These are phyloP conservation scores for Annulohypoxylon bovei DNA, from an alignment of 495 filamentous ascomycete genomes.

Conservation along the genomic window DNA sequence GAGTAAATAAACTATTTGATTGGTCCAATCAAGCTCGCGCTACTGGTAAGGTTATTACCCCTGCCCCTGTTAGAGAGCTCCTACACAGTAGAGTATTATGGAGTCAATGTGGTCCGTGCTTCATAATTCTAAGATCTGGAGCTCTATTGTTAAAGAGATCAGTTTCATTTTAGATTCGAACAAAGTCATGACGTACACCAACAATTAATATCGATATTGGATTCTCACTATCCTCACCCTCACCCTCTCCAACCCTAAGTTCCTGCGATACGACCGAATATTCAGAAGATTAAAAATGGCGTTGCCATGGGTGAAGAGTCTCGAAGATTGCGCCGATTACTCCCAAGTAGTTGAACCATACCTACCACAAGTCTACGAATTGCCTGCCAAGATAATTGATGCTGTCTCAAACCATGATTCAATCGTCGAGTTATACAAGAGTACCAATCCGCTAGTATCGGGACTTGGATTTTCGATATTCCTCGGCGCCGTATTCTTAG, in stretches of 20 bases:
- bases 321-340: conserved; percentile 79
- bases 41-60: background rate
- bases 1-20: conserved; percentile 7
- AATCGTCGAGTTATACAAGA: conserved; percentile 74
- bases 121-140: background rate
- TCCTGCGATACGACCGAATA: background rate
- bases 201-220: conserved; percentile 11
- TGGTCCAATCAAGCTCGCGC: conserved; percentile 9
- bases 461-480: conserved; percentile 77
- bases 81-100: background rate
- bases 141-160: background rate
- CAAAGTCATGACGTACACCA: conserved; percentile 35
- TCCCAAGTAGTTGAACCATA: conserved; percentile 76
- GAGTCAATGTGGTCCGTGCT: conserved; percentile 20
- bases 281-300: conserved; percentile 58
- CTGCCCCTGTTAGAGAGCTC: background rate
- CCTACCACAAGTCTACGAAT: conserved; percentile 77
- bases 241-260: background rate
- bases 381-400: conserved; percentile 70
- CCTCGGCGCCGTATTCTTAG: conserved; percentile 72
- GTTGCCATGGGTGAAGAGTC: conserved; percentile 72
- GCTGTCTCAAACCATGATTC: conserved; percentile 63
- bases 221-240: background rate
- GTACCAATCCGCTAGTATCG: conserved; percentile 86
- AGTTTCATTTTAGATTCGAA: background rate